These are phyloP conservation scores for Ophiostoma quercus DNA, from an alignment of 2,329 filamentous ascomycete genomes.

Conservation along the genomic window DNA sequence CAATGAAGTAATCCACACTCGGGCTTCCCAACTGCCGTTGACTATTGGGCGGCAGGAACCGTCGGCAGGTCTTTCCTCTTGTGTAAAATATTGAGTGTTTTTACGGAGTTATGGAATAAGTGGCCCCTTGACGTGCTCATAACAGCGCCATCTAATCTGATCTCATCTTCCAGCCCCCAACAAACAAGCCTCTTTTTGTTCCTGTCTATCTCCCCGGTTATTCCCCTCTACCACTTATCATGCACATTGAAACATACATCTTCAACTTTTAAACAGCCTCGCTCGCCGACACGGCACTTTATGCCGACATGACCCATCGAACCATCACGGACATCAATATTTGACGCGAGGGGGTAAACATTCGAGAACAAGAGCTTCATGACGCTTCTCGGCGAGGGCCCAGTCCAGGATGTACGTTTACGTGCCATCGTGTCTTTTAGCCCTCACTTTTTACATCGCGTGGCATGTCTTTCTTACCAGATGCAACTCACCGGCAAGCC, in stretches of 20 bases:
- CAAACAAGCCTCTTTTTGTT: not conserved
- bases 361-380: not conserved
- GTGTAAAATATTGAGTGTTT: not conserved
- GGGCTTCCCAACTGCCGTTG: slow-evolving; percentile 1
- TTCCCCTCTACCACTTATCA: not conserved
- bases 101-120: not conserved
- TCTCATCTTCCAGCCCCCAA: slow-evolving; percentile 2
- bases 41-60: not conserved
- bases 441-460: not conserved
- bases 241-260: not conserved
- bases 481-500: not conserved
- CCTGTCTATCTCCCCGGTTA: not conserved
- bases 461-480: not conserved
- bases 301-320: not conserved
- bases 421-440: slow-evolving; percentile 1
- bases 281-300: slow-evolving; percentile 2
- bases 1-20: not conserved
- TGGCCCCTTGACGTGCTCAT: not conserved
- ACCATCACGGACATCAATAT: not conserved
- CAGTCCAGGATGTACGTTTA: not conserved
- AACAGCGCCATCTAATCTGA: slow-evolving; percentile 12
- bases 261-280: not conserved
- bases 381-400: not conserved
- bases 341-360: not conserved
- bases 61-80: slow-evolving; percentile 3